Evolutionary conservation across 23 red algal species (phyloP).

Genomic region (Pyropia yezoensis): DNA sequence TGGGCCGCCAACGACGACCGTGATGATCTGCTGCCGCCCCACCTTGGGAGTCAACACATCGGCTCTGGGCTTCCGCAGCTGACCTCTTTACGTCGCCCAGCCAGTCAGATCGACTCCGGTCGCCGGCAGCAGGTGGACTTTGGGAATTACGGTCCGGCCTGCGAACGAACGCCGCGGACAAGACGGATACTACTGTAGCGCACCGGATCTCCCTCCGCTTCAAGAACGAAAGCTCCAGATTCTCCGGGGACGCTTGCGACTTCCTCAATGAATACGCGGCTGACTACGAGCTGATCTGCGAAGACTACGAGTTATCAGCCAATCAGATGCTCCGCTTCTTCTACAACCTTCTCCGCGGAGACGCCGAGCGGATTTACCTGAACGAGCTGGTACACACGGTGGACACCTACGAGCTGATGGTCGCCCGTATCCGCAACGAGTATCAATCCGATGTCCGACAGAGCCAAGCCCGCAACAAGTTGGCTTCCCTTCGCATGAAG

Average conservation of each 20-base stretch:
- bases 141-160: no score
- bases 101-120: no score
- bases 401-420: not conserved
- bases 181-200: not conserved
- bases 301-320: constrained; percentile 1
- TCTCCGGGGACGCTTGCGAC: constrained; percentile 9
- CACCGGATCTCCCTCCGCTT: constrained; percentile 9
- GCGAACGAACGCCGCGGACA: no score
- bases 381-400: not conserved
- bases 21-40: no score
- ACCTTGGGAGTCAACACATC: no score
- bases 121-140: no score
- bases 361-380: not conserved
- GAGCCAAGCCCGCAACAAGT: constrained; percentile 6
- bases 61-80: no score
- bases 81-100: no score
- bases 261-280: constrained; percentile 1
- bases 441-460: constrained; percentile 13
- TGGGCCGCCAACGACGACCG: no score
- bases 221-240: constrained; percentile 1
- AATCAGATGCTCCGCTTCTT: constrained; percentile 6
- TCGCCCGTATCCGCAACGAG: not conserved
- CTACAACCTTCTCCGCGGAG: constrained; percentile 5
- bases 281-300: not conserved
- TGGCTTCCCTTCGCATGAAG: not conserved